Evolutionary conservation across 345 rosid species (phyloP).

Genomic region (Pelargonium nanum): DNA sequence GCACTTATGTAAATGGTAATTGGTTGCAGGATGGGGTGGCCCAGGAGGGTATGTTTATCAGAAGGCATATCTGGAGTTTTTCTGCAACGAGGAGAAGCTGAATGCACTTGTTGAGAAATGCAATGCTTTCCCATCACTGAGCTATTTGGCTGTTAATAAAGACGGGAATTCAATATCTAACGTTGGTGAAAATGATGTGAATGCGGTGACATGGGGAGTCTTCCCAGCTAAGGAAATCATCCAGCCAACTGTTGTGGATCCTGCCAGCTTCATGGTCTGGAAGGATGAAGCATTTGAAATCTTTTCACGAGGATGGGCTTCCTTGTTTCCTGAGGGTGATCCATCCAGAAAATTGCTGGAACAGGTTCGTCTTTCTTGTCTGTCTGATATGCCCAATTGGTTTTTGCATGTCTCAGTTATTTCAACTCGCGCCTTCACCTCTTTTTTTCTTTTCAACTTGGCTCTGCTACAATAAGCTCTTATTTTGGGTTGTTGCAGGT

Average conservation of each 20-base stretch:
- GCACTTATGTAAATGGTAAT: background rate
- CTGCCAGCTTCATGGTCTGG: slow-evolving; percentile 84
- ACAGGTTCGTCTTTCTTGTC: slow-evolving; percentile 34
- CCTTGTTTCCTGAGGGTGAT: slow-evolving; percentile 63
- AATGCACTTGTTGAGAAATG: slow-evolving; percentile 51
- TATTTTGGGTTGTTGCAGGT: slow-evolving; percentile 38
- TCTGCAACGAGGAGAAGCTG: slow-evolving; percentile 72
- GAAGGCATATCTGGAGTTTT: slow-evolving; percentile 92
- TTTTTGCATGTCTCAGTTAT: background rate
- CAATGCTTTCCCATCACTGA: slow-evolving; percentile 47
- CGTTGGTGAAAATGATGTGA: slow-evolving; percentile 36
- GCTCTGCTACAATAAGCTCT: background rate
- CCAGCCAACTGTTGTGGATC: slow-evolving; percentile 93
- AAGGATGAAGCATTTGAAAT: slow-evolving; percentile 96
- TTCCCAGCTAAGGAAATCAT: slow-evolving; percentile 83
- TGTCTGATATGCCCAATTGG: background rate
- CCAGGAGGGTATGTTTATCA: slow-evolving; percentile 93
- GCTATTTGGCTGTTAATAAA: slow-evolving; percentile 68
- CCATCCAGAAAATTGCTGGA: slow-evolving; percentile 53
- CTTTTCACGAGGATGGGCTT: slow-evolving; percentile 85
- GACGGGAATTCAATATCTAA: slow-evolving; percentile 57
- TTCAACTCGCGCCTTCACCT: background rate
- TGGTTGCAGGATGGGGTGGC: slow-evolving; percentile 87
- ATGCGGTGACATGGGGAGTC: slow-evolving; percentile 97
- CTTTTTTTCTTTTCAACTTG: no score